Evolutionary conservation across 768 basidiomycete genomes (phyloP).

Genomic region (Naganishia vaughanmartiniae): DNA sequence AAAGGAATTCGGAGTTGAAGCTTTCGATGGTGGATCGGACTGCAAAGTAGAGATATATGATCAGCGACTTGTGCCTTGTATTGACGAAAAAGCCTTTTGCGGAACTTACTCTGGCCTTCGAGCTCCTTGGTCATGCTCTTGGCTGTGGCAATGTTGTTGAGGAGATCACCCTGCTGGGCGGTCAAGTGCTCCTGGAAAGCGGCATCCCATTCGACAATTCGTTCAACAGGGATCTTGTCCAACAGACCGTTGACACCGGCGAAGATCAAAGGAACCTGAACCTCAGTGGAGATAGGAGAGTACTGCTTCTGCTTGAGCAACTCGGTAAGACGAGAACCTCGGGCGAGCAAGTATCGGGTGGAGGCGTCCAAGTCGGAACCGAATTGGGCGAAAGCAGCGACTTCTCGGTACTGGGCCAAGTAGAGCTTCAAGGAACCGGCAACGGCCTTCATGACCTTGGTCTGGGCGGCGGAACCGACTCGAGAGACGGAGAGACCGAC

Average conservation of each 20-base stretch:
- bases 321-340: constrained; percentile 98
- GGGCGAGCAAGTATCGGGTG: constrained; percentile 93
- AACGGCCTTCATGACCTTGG: constrained; percentile 99
- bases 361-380: constrained; percentile 99
- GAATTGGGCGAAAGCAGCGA: constrained; percentile 82
- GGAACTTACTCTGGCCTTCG: constrained; percentile 67
- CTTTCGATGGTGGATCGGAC: constrained; percentile 29
- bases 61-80: background rate
- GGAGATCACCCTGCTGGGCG: constrained; percentile 68
- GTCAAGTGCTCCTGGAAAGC: constrained; percentile 86
- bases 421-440: constrained; percentile 99
- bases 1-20: constrained; percentile 28
- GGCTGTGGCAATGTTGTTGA: constrained; percentile 79
- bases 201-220: constrained; percentile 63
- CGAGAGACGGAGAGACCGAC: constrained; percentile 99
- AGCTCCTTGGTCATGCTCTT: constrained; percentile 76
- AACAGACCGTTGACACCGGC: constrained; percentile 99
- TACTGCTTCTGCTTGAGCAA: constrained; percentile 93
- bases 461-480: constrained; percentile 99
- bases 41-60: background rate
- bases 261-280: constrained; percentile 98
- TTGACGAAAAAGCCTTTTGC: background rate
- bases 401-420: constrained; percentile 99
- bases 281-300: constrained; percentile 57
- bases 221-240: constrained; percentile 89